Evolutionary conservation across 257 asterid genomes (phyloP), one percentile per base, ranked within the genome.

Genomic region (Eucommia ulmoides): DNA sequence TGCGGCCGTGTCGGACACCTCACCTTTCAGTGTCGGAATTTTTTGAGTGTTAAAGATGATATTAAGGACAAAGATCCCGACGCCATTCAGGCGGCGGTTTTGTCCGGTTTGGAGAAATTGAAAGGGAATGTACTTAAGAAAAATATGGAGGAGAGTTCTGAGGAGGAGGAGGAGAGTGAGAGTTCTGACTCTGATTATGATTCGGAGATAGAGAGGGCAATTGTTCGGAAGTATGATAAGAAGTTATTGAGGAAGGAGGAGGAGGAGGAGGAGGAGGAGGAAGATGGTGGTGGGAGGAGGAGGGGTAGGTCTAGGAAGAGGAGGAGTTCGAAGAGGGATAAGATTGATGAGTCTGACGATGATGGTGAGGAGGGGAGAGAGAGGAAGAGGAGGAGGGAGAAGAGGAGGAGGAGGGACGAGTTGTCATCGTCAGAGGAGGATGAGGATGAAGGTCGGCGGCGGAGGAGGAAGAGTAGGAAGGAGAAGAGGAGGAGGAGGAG

Each of bases 1-100:
- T 91, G 96, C 44, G 95, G 95, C 33, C 68, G 98, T 41, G 98
- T 86, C 0, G 98, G 98, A 69, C 98, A 91, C 59, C 63, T 91
- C 75, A 77, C 96, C 11, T 81, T 74, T 22, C 94, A 86, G 73
- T 91, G 98, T 61, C 75, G 96, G 84, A 91, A 91, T 55, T 91
- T 91, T 15, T 63, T 91, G 84, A 83, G 93, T 65, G 77, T 79
- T 14, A 91, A 78, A 72, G 91, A 78, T 11, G 93, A 80, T 2
- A 72, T 44, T 15, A 74, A 65, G 7, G 75, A 55, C 29, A 78
- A 73, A 60, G 94, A 78, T 16, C 67, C 77, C 0, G 88, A 77
- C 0, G 76, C 69, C 1, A 68, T 80, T 19, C 78, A 74, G 41
- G 85, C 81, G 50, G 93, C 80, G 2, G 82, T 81, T 26, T 24